Evolutionary conservation across 202 grass and related monocot species (phyloP).

Genomic region (Hordeum pubiflorum): DNA sequence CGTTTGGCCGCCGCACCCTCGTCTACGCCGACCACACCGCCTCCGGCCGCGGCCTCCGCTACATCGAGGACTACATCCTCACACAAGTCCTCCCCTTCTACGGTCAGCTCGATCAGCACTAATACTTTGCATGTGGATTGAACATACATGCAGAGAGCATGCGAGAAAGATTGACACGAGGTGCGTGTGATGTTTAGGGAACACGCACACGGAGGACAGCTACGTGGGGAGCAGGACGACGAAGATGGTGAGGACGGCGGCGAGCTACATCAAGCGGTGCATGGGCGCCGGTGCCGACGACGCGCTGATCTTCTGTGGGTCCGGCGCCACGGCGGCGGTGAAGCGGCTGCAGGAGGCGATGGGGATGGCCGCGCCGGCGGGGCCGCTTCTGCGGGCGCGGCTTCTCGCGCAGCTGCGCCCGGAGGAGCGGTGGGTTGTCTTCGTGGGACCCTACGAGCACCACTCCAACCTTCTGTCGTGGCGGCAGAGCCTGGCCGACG

Average conservation of each 20-base stretch:
- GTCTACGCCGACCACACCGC: conserved; percentile 79
- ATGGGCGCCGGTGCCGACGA: conserved; percentile 45
- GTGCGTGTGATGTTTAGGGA: conserved; percentile 27
- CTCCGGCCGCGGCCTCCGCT: conserved; percentile 47
- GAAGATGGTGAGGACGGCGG: conserved; percentile 24
- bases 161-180: not conserved
- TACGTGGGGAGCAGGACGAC: conserved; percentile 64
- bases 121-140: not conserved
- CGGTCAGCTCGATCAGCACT: conserved; percentile 26
- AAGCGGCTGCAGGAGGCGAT: conserved; percentile 76
- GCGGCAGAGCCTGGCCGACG: conserved; percentile 59
- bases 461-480: conserved; percentile 93
- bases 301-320: conserved; percentile 60
- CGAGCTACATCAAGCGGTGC: conserved; percentile 64
- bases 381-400: conserved; percentile 12
- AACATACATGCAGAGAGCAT: not conserved
- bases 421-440: conserved; percentile 66
- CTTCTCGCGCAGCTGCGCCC: not conserved
- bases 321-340: conserved; percentile 52
- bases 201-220: conserved; percentile 86
- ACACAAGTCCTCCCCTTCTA: conserved; percentile 64
- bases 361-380: conserved; percentile 34
- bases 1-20: conserved; percentile 51
- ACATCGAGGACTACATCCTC: conserved; percentile 73
- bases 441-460: conserved; percentile 77